Conservation (phyloP, 768 basidiomycete genomes). For the Hemileccinum rubropunctum region DNA sequence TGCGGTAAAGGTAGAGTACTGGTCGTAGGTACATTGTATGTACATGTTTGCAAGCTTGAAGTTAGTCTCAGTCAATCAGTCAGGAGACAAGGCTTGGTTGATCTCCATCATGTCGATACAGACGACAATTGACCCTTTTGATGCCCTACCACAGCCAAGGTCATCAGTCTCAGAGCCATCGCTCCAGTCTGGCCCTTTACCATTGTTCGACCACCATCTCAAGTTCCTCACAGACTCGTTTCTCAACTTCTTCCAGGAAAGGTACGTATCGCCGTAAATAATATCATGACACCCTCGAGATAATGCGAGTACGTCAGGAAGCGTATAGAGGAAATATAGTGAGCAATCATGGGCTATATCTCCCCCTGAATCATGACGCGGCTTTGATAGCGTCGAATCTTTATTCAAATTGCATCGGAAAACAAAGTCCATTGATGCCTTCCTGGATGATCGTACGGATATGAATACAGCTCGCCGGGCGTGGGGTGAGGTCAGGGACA, state of each 20-base stretch:
- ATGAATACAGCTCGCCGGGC: conserved; percentile 62
- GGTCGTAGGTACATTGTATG: conserved; percentile 12
- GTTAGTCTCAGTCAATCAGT: conserved; percentile 7
- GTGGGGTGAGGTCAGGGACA: conserved; percentile 85
- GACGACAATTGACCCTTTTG: conserved; percentile 23
- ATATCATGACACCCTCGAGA: conserved; percentile 14
- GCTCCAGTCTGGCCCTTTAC: conserved; percentile 50
- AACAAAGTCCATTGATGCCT: conserved; percentile 65
- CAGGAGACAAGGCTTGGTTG: too few relatives aligned
- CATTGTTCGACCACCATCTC: conserved; percentile 72
- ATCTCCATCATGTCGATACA: conserved; percentile 18
- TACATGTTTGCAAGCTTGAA: conserved; percentile 25
- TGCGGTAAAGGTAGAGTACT: conserved; percentile 33
- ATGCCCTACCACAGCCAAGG: conserved; percentile 17
- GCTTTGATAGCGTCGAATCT: conserved; percentile 59
- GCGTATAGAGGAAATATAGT: conserved; percentile 86
- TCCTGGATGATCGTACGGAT: conserved; percentile 70
- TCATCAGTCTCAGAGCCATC: conserved; percentile 29
- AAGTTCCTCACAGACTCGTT: conserved; percentile 68
- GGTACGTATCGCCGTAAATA: conserved; percentile 44
- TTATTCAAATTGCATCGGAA: conserved; percentile 71
- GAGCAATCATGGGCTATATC: conserved; percentile 23
- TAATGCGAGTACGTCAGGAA: conserved; percentile 45
- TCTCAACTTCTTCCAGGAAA: conserved; percentile 81
- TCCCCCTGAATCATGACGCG: conserved; percentile 3